Percentiles rank a stretch among this genome's conserved stretches.
Evolutionary conservation across 331 rosid genomes (phyloP).

Genomic region (Malus hybrid): DNA sequence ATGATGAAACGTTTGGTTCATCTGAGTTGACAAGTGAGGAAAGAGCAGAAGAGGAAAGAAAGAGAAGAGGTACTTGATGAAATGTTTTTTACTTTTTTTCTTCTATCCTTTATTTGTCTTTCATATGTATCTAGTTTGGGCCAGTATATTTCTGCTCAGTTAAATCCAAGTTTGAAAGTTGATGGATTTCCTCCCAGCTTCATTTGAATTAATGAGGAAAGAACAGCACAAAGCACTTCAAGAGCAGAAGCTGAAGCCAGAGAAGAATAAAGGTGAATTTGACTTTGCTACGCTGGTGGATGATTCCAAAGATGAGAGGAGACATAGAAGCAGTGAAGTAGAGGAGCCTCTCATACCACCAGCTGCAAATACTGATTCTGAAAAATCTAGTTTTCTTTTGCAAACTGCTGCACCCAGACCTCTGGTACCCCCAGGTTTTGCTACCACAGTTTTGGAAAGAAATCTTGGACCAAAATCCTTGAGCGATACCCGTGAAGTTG

Average conservation of each 20-base stretch:
- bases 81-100: background rate
- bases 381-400: constrained; percentile 39
- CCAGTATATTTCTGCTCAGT: background rate
- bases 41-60: constrained; percentile 90
- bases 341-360: constrained; percentile 29
- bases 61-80: constrained; percentile 76
- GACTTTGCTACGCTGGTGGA: constrained; percentile 48
- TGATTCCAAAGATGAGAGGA: constrained; percentile 41
- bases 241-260: constrained; percentile 56
- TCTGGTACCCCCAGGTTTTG: constrained; percentile 94
- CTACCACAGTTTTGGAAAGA: constrained; percentile 47
- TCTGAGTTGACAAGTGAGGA: constrained; percentile 66
- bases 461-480: constrained; percentile 41
- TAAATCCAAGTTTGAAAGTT: constrained; percentile 14
- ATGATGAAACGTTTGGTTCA: constrained; percentile 95
- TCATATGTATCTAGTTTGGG: constrained; percentile 12
- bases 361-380: constrained; percentile 49
- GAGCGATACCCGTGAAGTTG: constrained; percentile 29
- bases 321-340: constrained; percentile 33
- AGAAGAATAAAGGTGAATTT: constrained; percentile 46
- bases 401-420: constrained; percentile 74
- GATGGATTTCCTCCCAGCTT: constrained; percentile 46
- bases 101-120: background rate
- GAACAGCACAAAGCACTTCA: constrained; percentile 82
- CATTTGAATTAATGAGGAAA: constrained; percentile 93